These are phyloP conservation scores for Brasilioporus rufonigricans DNA, from an alignment of 768 basidiomycete species.

Conservation along the genomic window DNA sequence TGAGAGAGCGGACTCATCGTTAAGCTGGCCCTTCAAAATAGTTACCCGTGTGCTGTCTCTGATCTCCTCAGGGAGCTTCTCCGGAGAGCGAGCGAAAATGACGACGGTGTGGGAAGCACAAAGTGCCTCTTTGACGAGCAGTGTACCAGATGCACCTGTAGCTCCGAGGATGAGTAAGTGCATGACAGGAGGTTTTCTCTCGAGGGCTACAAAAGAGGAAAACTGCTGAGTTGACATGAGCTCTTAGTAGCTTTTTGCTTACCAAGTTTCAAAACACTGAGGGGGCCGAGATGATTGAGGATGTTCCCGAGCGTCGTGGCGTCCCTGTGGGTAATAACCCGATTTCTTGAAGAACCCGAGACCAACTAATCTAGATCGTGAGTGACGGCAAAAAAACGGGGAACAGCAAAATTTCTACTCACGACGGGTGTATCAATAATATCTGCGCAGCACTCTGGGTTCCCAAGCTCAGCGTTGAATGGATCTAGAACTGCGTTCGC, in stretches of 20 bases:
- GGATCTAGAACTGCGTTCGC: too few species aligned
- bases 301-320: not conserved
- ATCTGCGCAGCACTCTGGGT: not conserved
- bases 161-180: constrained; percentile 67
- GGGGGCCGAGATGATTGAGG: not conserved
- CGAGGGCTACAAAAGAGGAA: constrained; percentile 1
- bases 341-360: not conserved
- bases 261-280: not conserved
- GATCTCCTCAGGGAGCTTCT: constrained; percentile 57
- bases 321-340: not conserved
- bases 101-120: constrained; percentile 45
- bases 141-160: constrained; percentile 60
- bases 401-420: not conserved
- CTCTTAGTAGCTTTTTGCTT: not conserved
- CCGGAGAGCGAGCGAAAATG: constrained; percentile 61
- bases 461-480: not conserved
- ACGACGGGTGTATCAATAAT: not conserved
- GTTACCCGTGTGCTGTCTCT: constrained; percentile 42
- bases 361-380: not conserved
- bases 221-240: not conserved
- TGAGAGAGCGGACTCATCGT: constrained; percentile 47
- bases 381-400: not conserved
- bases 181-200: constrained; percentile 28
- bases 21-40: constrained; percentile 54
- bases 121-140: constrained; percentile 56